A percentile compares a stretch with the other conserved stretches of the same genome.
Conservation (phyloP, 2,329 filamentous ascomycete species). For the Clonostachys solani region DNA sequence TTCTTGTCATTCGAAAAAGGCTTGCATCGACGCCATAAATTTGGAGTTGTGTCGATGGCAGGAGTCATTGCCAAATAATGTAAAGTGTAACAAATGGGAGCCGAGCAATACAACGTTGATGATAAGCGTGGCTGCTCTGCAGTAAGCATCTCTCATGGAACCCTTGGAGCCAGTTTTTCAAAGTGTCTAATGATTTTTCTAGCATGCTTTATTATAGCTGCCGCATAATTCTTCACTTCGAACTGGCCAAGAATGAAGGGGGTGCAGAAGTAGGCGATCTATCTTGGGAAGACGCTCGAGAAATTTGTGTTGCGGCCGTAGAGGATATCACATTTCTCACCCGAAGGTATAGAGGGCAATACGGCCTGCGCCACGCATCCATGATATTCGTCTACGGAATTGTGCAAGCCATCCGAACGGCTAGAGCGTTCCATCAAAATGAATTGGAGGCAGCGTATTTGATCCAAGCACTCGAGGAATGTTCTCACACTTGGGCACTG, state of each 20-base stretch:
- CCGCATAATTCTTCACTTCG: slow-evolving; percentile 14
- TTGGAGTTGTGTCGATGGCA: slow-evolving; percentile 12
- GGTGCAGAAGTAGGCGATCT: not conserved
- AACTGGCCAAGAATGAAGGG: slow-evolving; percentile 4
- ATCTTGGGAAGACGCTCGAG: not conserved
- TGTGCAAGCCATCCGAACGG: slow-evolving; percentile 11
- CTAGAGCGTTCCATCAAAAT: slow-evolving; percentile 1
- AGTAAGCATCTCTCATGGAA: slow-evolving; percentile 6
- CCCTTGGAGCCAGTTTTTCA: too few species aligned
- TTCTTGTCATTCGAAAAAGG: too few species aligned
- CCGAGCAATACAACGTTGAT: slow-evolving; percentile 7
- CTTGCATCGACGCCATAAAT: slow-evolving; percentile 9
- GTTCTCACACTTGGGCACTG: not conserved
- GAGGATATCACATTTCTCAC: slow-evolving; percentile 12
- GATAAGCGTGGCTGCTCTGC: slow-evolving; percentile 11
- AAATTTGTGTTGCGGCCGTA: slow-evolving; percentile 10
- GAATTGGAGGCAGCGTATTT: not conserved
- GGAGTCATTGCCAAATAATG: slow-evolving; percentile 8
- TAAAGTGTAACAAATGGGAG: slow-evolving; percentile 12
- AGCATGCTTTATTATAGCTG: slow-evolving; percentile 12
- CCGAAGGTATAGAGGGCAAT: slow-evolving; percentile 11
- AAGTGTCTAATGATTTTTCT: not conserved
- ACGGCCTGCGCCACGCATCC: slow-evolving; percentile 10
- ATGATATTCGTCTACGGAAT: slow-evolving; percentile 15
- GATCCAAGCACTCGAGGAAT: not conserved